These are phyloP conservation scores for Dendrostoma leiphaemia DNA, from an alignment of 2,329 filamentous ascomycete species.

Conservation along the genomic window DNA sequence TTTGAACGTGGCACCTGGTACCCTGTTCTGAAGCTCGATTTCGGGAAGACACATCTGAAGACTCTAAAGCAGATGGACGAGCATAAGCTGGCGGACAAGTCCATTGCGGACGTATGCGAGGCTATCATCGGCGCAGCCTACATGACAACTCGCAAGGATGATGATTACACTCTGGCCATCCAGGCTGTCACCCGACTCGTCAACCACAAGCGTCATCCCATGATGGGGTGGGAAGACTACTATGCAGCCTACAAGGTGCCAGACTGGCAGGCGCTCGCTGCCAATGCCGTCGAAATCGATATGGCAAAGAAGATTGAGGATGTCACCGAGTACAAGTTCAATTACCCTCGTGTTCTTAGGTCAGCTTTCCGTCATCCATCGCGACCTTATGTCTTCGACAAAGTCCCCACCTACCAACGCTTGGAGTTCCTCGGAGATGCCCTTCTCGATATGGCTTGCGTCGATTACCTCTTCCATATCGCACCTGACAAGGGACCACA, in stretches of 20 bases:
- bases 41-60: constrained; percentile 61
- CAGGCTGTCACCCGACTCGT: constrained; percentile 69
- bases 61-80: constrained; percentile 39
- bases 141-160: constrained; percentile 41
- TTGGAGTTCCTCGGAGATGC: constrained; percentile 92
- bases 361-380: constrained; percentile 90
- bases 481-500: constrained; percentile 84
- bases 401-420: constrained; percentile 84
- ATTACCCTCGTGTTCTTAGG: constrained; percentile 70
- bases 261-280: constrained; percentile 61
- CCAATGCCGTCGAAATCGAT: constrained; percentile 67
- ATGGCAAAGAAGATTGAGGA: constrained; percentile 63
- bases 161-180: constrained; percentile 56
- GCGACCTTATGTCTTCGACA: constrained; percentile 69
- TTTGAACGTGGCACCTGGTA: constrained; percentile 90
- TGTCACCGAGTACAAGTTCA: constrained; percentile 63
- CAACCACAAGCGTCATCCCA: constrained; percentile 65
- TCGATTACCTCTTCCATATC: constrained; percentile 76
- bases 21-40: constrained; percentile 70
- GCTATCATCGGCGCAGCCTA: constrained; percentile 88
- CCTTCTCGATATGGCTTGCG: constrained; percentile 79
- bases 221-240: constrained; percentile 72
- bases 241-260: constrained; percentile 66
- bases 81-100: constrained; percentile 81
- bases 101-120: constrained; percentile 91